Percentiles rank a stretch among this genome's conserved stretches.
phyloP scores from a whole-genome alignment of 495 filamentous ascomycete species.

The Trichoderma virens region DNA sequence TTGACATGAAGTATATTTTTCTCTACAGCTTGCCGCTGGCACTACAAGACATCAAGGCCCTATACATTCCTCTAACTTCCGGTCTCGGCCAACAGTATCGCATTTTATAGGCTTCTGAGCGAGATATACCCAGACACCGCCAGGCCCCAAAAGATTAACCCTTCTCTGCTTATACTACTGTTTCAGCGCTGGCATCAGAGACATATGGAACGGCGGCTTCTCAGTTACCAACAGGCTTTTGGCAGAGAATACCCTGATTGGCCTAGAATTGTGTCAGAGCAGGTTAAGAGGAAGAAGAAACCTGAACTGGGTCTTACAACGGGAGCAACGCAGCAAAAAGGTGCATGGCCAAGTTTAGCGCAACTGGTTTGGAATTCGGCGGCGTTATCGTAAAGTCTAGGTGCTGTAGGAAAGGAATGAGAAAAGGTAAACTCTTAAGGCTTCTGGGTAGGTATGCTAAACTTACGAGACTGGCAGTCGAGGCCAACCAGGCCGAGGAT shows the following conservation, averaged over 20 bases:
- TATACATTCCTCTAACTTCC: no score
- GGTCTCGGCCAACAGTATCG: no score
- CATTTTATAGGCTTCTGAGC: no score
- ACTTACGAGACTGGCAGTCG: neutral
- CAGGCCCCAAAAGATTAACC: no score
- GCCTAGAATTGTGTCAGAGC: neutral
- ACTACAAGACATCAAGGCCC: no score
- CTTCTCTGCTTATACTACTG: no score
- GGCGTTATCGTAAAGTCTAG: neutral
- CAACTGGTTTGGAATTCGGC: neutral
- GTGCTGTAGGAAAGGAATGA: neutral
- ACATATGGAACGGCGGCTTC: no score
- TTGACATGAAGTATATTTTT: no score
- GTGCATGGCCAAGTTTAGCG: neutral
- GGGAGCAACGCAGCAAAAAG: constrained; percentile 1
- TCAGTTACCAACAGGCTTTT: neutral
- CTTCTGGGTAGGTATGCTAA: neutral
- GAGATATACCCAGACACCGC: no score
- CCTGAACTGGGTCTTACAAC: neutral
- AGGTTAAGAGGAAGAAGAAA: neutral
- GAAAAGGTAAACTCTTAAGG: neutral
- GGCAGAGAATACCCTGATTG: neutral
- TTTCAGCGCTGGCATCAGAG: no score
- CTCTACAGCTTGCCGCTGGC: no score
- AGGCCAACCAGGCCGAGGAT: neutral